Evolutionary conservation across 2,329 filamentous ascomycete species (phyloP), one percentile per base, ranked within the genome.

Genomic region (Nakataea oryzae): DNA sequence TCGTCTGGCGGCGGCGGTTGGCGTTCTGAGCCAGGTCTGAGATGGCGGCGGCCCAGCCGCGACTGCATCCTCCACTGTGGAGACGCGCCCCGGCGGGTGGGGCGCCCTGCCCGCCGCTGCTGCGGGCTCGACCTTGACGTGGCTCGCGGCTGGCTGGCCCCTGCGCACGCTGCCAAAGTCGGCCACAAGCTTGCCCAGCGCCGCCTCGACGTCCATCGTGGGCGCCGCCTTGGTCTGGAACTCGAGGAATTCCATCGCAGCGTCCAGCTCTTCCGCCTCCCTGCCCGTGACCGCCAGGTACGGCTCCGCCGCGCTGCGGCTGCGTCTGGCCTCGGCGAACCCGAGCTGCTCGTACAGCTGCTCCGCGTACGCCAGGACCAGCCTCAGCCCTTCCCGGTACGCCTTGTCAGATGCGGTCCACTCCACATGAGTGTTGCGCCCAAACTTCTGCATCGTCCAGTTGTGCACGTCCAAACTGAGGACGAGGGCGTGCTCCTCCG

Each of bases 181-280:
- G 21, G 17, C 21, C 41, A n/a, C 41, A 50, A n/a, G 17, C 41
- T 50, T 50, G 24, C 41, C 17, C 41, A 24, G 41, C 41, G 41
- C 41, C n/a, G n/a, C n/a, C n/a, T n/a, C n/a, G n/a, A n/a, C n/a
- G n/a, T 57, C 56, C 11, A 57, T 29, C 56, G 29, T 57, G 3
- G 13, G 56, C 17, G 28, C 57, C n/a, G n/a, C n/a, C n/a, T n/a
- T n/a, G n/a, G n/a, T n/a, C n/a, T 34, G 57, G n/a, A 47, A 59
- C 8, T 59, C 32, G 57, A 59, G 24, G 27, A 59, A 24, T 12
- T 47, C 57, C 17, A 24, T 30, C 7, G 57, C 57, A 12, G 34
- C 21, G n/a, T 32, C 57, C 14, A 34, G 57, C 61, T 63, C 64
- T 32, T 62, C 62, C 59, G 54, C 59, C 29, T 59, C 21, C 17